Conservation (phyloP, 768 basidiomycete species). For the Hygrocybe punicea region DNA sequence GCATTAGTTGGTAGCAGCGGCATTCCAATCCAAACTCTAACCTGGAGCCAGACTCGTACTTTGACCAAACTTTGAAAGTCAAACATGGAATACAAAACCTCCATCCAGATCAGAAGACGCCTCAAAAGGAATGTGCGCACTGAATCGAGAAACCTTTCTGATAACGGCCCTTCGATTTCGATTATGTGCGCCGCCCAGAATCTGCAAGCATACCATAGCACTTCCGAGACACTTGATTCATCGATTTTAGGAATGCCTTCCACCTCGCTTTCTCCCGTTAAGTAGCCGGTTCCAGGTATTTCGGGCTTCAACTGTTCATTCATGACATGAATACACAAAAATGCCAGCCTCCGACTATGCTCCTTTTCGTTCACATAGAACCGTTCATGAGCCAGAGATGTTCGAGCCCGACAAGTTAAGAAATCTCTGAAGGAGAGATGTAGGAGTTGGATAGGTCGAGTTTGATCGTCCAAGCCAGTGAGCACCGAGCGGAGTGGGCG, state of each 20-base stretch:
- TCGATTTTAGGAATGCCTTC: not conserved
- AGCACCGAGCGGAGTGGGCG: constrained; percentile 1
- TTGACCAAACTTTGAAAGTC: not conserved
- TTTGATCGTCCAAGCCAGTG: too few relatives aligned
- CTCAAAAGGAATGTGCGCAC: too few relatives aligned
- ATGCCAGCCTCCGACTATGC: too few relatives aligned
- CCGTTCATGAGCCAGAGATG: too few relatives aligned
- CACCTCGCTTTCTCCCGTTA: not conserved
- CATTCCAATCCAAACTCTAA: not conserved
- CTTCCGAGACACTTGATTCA: constrained; percentile 4
- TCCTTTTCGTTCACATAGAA: too few relatives aligned
- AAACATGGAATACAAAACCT: not conserved
- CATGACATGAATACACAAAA: not conserved
- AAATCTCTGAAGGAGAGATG: too few relatives aligned
- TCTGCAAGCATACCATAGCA: constrained; percentile 4
- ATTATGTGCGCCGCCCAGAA: constrained; percentile 7
- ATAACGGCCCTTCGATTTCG: not conserved
- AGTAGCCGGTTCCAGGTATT: constrained; percentile 1
- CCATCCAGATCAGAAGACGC: not conserved
- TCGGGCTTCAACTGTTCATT: not conserved
- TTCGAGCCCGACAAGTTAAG: too few relatives aligned
- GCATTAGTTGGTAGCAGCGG: not conserved
- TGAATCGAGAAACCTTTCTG: not conserved
- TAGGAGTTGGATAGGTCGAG: too few relatives aligned
- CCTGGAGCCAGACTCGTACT: not conserved